phyloP scores from a whole-genome alignment of 345 rosid genomes.

The Bretschneidera sinensis region DNA sequence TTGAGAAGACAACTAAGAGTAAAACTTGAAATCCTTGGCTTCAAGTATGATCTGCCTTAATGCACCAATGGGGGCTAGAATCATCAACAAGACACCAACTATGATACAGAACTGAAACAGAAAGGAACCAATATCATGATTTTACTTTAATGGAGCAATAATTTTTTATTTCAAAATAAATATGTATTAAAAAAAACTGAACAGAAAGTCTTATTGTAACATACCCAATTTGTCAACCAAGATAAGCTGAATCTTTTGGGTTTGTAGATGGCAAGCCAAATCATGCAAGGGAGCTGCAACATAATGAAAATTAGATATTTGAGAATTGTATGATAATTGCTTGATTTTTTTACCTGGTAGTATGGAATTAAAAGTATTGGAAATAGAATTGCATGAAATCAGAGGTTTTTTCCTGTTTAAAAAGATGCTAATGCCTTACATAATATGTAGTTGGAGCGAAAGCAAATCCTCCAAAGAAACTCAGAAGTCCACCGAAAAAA shows the following conservation, averaged over 20 bases:
- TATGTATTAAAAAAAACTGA: not conserved
- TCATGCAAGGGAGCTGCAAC: conserved; percentile 76
- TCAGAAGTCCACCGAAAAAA: conserved; percentile 66
- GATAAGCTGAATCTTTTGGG: conserved; percentile 63
- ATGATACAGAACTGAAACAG: conserved; percentile 38
- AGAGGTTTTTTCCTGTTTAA: not conserved
- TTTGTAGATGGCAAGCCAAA: conserved; percentile 62
- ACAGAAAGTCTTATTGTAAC: not conserved
- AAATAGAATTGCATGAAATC: too few species aligned
- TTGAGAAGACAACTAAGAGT: conserved; percentile 20
- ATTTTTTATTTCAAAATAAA: not conserved
- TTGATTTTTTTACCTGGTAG: not conserved
- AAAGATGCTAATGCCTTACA: conserved; percentile 24
- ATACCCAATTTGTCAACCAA: conserved; percentile 64
- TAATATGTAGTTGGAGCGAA: conserved; percentile 72
- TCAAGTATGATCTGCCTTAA: conserved; percentile 36
- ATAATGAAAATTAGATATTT: not conserved
- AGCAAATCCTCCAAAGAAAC: conserved; percentile 82
- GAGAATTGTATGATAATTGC: not conserved
- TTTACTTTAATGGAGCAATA: not conserved
- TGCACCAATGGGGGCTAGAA: conserved; percentile 46
- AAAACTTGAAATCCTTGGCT: conserved; percentile 40
- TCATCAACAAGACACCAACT: conserved; percentile 35
- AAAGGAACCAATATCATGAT: not conserved
- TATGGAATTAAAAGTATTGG: not conserved